Base-by-base conservation (phyloP, 2,329 filamentous ascomycete genomes). In the Colletotrichum incanum region DNA sequence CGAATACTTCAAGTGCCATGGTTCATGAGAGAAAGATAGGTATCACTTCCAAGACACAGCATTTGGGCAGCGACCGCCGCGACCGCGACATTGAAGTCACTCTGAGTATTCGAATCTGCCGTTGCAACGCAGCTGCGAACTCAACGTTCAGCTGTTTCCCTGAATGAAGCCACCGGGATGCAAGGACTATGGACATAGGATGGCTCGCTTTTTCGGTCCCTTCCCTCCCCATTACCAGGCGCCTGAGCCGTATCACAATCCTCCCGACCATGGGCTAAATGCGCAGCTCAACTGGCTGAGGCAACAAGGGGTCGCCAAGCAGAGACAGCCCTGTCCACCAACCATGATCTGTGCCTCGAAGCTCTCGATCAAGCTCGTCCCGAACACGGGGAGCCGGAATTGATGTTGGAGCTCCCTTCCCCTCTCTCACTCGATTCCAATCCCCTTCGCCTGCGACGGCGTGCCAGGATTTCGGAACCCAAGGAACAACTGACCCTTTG, bases 301-400 rank as follows among this genome's bases (percentile, higher is more conserved):
- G 52, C 65, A 69, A 60, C 54, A 56, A 64, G 45, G 59, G 59
- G 58, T 52, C 14, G 59, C 59, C 59, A 55, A 69, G 37, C 47
- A 47, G 45, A 20, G 16, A 41, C 23, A 41, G 59, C 66, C 66
- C 50, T 50, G 59, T 54, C 28, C 34, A 14, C n/a, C n/a, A 55
- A 20, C n/a, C 20, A 20, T 5, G 31, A 6, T 20, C 43, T 43
- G 55, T 67, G 55, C 47, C 23, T 63, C 50, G 43, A 50, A 55
- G 65, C 41, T 59, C 59, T 59, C 20, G 56, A 65, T 60, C 59
- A 60, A 70, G 59, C 59, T 58, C 31, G 47, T 60, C 60, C 54
- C 65, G 52, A 65, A 72, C 59, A 70, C 59, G 31, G 65, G 59
- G 60, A 61, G 59, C 52, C 60, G 65, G 70, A 60, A 72, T 65